phyloP scores from a whole-genome alignment of 495 filamentous ascomycete genomes.

The Lichenothelia convexa region DNA sequence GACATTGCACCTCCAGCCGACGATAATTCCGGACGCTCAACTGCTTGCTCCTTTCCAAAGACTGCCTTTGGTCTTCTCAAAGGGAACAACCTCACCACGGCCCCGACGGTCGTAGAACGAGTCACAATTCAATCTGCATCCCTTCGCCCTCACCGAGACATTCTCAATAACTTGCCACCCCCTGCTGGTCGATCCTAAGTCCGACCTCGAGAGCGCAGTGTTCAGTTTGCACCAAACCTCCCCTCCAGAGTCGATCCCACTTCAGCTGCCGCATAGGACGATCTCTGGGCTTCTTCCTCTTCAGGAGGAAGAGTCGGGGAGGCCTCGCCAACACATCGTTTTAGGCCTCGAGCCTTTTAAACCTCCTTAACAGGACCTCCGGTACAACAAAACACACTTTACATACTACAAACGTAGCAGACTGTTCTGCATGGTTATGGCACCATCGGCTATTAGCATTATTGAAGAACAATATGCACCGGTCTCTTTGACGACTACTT shows the following conservation, averaged over 20 bases:
- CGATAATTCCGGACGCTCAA: neutral
- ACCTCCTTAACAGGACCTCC: slow-evolving; percentile 55
- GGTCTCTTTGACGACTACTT: slow-evolving; percentile 11
- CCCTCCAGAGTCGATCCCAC: slow-evolving; percentile 34
- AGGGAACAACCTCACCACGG: slow-evolving; percentile 50
- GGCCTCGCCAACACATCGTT: slow-evolving; percentile 60
- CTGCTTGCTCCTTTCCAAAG: neutral
- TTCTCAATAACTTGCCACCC: slow-evolving; percentile 51
- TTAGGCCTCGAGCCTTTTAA: slow-evolving; percentile 71
- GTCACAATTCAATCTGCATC: slow-evolving; percentile 67
- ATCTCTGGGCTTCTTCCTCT: slow-evolving; percentile 94
- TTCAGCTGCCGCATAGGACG: slow-evolving; percentile 99
- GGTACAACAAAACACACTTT: neutral
- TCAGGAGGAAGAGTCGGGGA: slow-evolving; percentile 80
- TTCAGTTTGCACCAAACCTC: slow-evolving; percentile 28
- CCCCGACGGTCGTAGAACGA: slow-evolving; percentile 42
- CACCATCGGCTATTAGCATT: slow-evolving; percentile 48
- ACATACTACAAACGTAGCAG: neutral
- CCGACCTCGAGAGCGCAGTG: slow-evolving; percentile 28
- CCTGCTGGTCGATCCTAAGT: slow-evolving; percentile 36
- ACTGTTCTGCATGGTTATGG: slow-evolving; percentile 39
- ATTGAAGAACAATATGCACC: slow-evolving; percentile 17
- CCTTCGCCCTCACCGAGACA: slow-evolving; percentile 37
- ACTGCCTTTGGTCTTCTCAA: slow-evolving; percentile 53
- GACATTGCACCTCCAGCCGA: neutral